These are phyloP conservation scores for Protostelium mycophagum DNA, from an alignment of 78 protist species.

Conservation along the genomic window DNA sequence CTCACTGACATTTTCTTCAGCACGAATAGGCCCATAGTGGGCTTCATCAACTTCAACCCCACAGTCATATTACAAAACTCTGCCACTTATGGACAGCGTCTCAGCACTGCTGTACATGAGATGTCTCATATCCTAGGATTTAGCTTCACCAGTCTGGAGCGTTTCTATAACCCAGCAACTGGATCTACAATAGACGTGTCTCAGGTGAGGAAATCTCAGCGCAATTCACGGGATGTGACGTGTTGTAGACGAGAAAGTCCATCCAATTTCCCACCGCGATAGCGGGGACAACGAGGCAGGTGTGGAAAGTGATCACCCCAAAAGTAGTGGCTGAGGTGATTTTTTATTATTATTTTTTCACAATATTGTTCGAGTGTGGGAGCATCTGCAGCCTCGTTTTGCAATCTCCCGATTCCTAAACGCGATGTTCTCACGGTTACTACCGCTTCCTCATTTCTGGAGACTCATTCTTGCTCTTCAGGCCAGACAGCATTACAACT, in stretches of 20 bases:
- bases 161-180: background rate
- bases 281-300: background rate
- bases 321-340: background rate
- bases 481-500: constrained; percentile 14
- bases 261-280: background rate
- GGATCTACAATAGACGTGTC: no score
- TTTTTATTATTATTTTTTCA: no score
- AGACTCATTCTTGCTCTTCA: no score
- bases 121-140: background rate
- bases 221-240: no score
- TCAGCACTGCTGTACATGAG: background rate
- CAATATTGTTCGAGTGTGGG: no score
- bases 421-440: background rate
- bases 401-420: no score
- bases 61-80: background rate
- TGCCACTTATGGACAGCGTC: background rate
- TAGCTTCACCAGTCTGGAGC: background rate
- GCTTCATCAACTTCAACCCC: background rate
- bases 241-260: background rate
- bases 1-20: no score
- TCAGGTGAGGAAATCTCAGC: no score
- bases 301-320: background rate
- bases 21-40: background rate
- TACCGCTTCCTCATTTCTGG: background rate
- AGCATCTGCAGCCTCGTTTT: no score